Evolutionary conservation across 1,284 basidiomycete genomes (phyloP), one percentile per base, ranked within the genome.

Genomic region (Neolentinus lepideus): DNA sequence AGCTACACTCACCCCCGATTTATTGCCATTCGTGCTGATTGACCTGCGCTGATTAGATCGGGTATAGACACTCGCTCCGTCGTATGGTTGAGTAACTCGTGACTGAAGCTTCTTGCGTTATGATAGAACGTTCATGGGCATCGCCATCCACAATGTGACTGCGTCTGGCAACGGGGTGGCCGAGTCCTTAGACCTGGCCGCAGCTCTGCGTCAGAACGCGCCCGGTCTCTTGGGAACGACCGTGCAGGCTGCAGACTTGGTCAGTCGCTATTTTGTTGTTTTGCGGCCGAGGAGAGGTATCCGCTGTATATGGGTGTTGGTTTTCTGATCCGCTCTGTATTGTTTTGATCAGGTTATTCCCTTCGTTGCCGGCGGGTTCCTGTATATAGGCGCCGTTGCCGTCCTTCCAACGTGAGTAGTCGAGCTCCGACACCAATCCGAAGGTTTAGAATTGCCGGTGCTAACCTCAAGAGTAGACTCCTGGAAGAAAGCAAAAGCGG

Each of bases 311-410:
- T 54, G 54, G 55, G 57, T 55, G 57, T 53, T 35, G 29, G 58
- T 59, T 66, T 57, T 64, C 59, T 45, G 43, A 52, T 48, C 55
- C 58, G 43, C 56, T 22, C 55, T 36, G 24, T 53, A 48, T 62
- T 38, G 25, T 64, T n/a, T 59, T 31, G 24, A 53, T 56, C 62
- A 90, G 88, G 88, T 94, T 57, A 94, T 94, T 61, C 92, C 92
- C 2, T 92, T 92, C 64, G 92, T 94, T 27, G 92, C 92, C 51
- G 92, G 92, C 64, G 92, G 92, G n/a, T 94, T 94, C 74, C 75
- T 94, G 66, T 94, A 94, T 71, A 94, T 94, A 63, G 92, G 91
- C 19, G 89, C 90, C 45, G 92, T 94, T 54, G 91, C 91, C 53
- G 92, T 94, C 55, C 75, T 94, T 60, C 92, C 92, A 63, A 90